phyloP scores from a whole-genome alignment of 1,284 basidiomycete species.

The Neotropicomus parvogracilis region DNA sequence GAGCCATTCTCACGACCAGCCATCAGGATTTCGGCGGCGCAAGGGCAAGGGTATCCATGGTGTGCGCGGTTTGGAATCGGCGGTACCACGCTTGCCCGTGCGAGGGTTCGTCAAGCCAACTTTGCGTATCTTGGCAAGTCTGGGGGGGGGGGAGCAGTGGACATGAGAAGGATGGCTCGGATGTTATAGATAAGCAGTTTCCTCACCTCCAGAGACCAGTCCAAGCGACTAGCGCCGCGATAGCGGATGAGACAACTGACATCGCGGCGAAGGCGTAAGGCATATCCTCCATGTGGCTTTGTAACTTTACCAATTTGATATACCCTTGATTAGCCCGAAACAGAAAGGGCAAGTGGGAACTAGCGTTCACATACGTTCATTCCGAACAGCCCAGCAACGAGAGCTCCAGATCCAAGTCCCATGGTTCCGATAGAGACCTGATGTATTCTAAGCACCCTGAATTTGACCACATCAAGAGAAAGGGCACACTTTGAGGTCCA shows the following conservation, averaged over 20 bases:
- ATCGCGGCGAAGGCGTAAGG: conserved; percentile 65
- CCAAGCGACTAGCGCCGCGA: conserved; percentile 57
- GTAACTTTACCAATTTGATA: conserved; percentile 45
- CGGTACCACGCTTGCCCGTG: conserved; percentile 9
- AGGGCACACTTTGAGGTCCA: conserved; percentile 77
- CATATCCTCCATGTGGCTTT: conserved; percentile 65
- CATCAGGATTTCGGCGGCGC: conserved; percentile 47
- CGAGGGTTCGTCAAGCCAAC: conserved; percentile 51
- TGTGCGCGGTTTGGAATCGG: conserved; percentile 32
- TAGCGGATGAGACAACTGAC: conserved; percentile 50
- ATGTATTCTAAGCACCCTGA: conserved; percentile 4
- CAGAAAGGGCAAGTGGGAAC: conserved; percentile 18
- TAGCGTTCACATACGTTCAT: conserved; percentile 76
- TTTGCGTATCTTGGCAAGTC: conserved; percentile 45
- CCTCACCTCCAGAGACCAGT: conserved; percentile 58
- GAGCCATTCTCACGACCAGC: conserved; percentile 44
- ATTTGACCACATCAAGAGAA: conserved; percentile 5
- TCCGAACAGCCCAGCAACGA: conserved; percentile 89
- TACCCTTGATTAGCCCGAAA: conserved; percentile 24
- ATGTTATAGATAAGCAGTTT: conserved; percentile 17
- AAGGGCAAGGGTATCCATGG: conserved; percentile 59
- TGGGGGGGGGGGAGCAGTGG: conserved; percentile 25
- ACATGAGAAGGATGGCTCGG: conserved; percentile 7
- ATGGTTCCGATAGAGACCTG: conserved; percentile 92
- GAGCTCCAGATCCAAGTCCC: conserved; percentile 89